phyloP scores from a whole-genome alignment of 345 rosid genomes.

The Eucalyptus dawsonii region DNA sequence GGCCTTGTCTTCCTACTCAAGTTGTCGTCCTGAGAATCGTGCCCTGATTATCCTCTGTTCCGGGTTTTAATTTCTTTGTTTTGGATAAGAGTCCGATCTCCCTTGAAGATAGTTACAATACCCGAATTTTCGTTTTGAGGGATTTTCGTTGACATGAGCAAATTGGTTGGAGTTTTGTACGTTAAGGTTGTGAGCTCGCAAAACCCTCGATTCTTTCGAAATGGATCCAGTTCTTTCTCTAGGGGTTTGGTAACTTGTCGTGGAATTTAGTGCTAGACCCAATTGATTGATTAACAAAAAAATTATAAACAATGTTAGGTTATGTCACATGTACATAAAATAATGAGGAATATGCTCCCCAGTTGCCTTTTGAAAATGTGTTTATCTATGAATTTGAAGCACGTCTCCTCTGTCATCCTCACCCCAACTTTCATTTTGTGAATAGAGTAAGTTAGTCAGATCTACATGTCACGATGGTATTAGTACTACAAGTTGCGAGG shows the following conservation, averaged over 20 bases:
- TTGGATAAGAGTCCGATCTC: neutral
- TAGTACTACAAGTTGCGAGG: neutral
- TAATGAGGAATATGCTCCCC: neutral
- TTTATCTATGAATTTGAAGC: neutral
- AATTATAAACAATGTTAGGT: neutral
- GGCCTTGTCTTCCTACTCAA: neutral
- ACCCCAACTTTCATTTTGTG: neutral
- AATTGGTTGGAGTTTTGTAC: neutral
- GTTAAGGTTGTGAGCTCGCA: neutral
- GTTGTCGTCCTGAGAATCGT: too few species aligned
- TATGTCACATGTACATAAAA: neutral
- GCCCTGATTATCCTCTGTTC: neutral
- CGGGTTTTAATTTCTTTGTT: neutral
- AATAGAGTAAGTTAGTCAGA: neutral
- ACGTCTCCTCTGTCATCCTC: neutral
- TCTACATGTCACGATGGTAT: neutral
- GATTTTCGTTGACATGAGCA: neutral
- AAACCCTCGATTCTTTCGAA: neutral
- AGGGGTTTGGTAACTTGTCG: neutral
- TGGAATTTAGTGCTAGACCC: neutral
- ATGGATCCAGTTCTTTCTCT: neutral
- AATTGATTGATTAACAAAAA: neutral
- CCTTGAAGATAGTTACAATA: neutral
- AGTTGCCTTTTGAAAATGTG: neutral
- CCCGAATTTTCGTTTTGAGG: neutral